phyloP scores from a whole-genome alignment of 768 basidiomycete genomes.

The Brasilioporus rufonigricans region DNA sequence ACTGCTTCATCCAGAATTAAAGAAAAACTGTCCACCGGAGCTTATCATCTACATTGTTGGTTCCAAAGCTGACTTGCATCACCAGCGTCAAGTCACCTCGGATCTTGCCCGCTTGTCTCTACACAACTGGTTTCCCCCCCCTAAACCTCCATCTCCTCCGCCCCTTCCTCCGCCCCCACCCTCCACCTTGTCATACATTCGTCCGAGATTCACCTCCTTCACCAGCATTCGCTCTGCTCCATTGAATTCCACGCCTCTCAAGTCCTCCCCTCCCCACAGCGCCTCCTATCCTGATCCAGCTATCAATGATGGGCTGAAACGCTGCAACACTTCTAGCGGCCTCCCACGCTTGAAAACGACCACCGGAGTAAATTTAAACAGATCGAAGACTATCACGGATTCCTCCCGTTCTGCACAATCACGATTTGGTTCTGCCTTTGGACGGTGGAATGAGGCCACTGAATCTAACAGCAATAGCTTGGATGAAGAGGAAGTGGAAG shows the following conservation, averaged over 20 bases:
- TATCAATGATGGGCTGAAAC: conserved; percentile 49
- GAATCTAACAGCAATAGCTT: conserved; percentile 68
- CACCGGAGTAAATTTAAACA: conserved; percentile 31
- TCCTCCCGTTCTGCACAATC: conserved; percentile 47
- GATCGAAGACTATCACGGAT: conserved; percentile 33
- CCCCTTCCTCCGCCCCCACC: conserved; percentile 55
- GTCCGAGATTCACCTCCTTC: conserved; percentile 35
- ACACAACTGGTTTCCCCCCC: conserved; percentile 87
- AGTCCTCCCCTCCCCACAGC: conserved; percentile 52
- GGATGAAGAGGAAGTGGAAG: conserved; percentile 58
- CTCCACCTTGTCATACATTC: conserved; percentile 36
- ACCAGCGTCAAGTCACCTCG: conserved; percentile 71
- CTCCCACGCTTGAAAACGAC: conserved; percentile 52
- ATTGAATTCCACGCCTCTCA: conserved; percentile 40
- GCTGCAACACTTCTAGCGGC: conserved; percentile 48
- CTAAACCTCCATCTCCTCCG: conserved; percentile 62
- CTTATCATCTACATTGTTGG: conserved; percentile 95
- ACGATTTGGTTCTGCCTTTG: conserved; percentile 57
- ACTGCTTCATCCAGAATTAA: conserved; percentile 57
- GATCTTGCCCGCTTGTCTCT: conserved; percentile 82
- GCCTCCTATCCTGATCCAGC: conserved; percentile 66
- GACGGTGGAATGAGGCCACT: conserved; percentile 54
- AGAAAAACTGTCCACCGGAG: conserved; percentile 85
- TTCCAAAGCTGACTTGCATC: conserved; percentile 80
- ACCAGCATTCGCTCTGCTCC: conserved; percentile 65